Evolutionary conservation across 257 asterid species (phyloP).

Genomic region (Schizonepeta tenuifolia): DNA sequence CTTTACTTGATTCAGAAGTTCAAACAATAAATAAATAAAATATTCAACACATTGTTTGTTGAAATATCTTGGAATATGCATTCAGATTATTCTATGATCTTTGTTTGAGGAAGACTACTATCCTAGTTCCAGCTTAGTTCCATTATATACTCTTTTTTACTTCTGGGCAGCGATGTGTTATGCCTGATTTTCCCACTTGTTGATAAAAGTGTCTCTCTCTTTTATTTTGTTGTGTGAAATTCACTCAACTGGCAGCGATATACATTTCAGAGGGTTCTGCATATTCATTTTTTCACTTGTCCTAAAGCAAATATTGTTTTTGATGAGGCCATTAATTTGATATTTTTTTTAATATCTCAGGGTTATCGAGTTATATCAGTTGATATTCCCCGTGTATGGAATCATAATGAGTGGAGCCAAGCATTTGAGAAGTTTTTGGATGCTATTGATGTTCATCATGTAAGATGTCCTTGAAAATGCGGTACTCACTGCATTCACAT

Average conservation of each 20-base stretch:
- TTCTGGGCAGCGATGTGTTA: neutral
- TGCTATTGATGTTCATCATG: constrained; percentile 94
- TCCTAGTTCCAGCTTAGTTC: neutral
- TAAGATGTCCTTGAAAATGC: constrained; percentile 46
- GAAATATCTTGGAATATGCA: neutral
- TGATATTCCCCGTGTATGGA: constrained; percentile 96
- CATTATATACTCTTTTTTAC: neutral
- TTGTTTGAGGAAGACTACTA: neutral
- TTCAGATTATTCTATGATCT: neutral
- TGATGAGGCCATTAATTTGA: constrained; percentile 25
- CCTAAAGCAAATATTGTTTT: constrained; percentile 4
- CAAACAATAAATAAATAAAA: neutral
- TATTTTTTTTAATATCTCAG: constrained; percentile 46
- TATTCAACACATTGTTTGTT: neutral
- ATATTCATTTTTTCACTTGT: neutral
- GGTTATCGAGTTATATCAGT: constrained; percentile 94
- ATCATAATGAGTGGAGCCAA: constrained; percentile 90
- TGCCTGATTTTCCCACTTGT: neutral
- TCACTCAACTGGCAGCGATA: neutral
- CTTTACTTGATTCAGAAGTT: neutral
- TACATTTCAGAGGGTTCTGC: neutral
- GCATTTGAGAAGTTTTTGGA: constrained; percentile 98
- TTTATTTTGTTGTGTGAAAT: neutral
- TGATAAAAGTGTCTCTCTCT: neutral
- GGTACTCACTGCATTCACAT: neutral